Evolutionary conservation across 1,284 basidiomycete genomes (phyloP).

Genomic region (Trametes pubescens): DNA sequence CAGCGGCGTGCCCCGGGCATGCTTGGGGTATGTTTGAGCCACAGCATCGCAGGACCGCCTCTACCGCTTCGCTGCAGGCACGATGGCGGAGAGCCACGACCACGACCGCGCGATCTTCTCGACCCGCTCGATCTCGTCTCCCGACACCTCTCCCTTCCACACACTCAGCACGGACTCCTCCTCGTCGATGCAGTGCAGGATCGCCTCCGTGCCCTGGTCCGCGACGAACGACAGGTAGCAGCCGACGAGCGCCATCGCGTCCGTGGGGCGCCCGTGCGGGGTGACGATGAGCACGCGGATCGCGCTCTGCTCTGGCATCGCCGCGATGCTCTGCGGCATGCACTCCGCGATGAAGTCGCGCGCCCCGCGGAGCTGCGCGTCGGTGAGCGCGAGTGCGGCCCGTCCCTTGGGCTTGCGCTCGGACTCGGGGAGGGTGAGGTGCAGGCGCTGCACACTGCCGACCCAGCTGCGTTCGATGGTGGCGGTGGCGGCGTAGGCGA

Average conservation of each 20-base stretch:
- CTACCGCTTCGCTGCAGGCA: constrained; percentile 10
- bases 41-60: background rate
- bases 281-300: constrained; percentile 38
- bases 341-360: constrained; percentile 42
- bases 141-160: constrained; percentile 45
- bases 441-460: constrained; percentile 27
- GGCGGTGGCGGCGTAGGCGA: constrained; percentile 26
- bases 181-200: constrained; percentile 39
- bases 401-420: constrained; percentile 22
- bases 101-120: constrained; percentile 39
- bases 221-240: constrained; percentile 41
- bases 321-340: constrained; percentile 31
- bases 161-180: constrained; percentile 38
- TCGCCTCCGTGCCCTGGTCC: constrained; percentile 32
- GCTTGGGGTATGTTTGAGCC: background rate
- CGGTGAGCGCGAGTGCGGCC: constrained; percentile 38
- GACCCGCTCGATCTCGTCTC: constrained; percentile 38
- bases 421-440: constrained; percentile 34
- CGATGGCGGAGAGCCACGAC: constrained; percentile 36
- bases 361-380: constrained; percentile 39
- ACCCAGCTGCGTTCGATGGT: constrained; percentile 28
- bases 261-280: constrained; percentile 39
- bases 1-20: background rate
- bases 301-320: constrained; percentile 16
- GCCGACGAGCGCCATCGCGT: constrained; percentile 39